Evolutionary conservation across 2,329 filamentous ascomycete genomes (phyloP).

Genomic region (Pyrenophora seminiperda): DNA sequence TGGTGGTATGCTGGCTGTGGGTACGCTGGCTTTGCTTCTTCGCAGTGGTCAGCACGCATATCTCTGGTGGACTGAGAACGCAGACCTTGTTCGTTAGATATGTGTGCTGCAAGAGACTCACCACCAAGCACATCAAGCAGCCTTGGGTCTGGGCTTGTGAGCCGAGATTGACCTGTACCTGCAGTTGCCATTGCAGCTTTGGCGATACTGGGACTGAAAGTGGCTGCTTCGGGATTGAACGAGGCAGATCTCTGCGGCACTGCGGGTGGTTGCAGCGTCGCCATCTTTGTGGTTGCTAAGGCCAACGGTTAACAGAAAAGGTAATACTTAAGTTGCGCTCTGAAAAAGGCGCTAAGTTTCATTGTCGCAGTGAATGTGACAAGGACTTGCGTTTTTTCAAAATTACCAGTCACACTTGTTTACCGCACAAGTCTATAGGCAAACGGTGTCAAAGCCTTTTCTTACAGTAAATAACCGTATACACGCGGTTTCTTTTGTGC

Average conservation of each 20-base stretch:
- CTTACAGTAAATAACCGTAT: slow-evolving; percentile 1
- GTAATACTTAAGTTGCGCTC: not conserved
- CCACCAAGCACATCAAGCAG: not conserved
- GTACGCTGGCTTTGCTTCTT: not conserved
- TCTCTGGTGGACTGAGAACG: slow-evolving; percentile 5
- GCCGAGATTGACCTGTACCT: not conserved
- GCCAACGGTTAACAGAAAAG: not conserved
- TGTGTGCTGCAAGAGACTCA: not conserved
- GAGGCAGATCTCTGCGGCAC: not conserved
- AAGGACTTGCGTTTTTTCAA: slow-evolving; percentile 8
- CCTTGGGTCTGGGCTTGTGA: not conserved
- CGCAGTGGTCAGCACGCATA: slow-evolving; percentile 3
- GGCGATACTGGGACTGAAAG: slow-evolving; percentile 14
- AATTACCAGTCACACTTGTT: slow-evolving; percentile 4
- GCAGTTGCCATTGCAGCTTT: not conserved
- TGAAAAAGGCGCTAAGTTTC: not conserved
- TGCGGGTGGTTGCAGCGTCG: not conserved
- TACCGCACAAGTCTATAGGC: not conserved
- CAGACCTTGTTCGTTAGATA: slow-evolving; percentile 6
- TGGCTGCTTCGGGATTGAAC: slow-evolving; percentile 23
- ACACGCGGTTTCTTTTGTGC: accelerated
- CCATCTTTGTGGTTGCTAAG: not conserved
- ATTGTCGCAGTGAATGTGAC: slow-evolving; percentile 8
- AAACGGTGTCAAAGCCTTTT: not conserved
- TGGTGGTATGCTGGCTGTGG: not conserved